Percentiles rank a stretch among this genome's conserved stretches.
phyloP scores from a whole-genome alignment of 2,329 filamentous ascomycete genomes.

The Cladosporium cucumerinum region DNA sequence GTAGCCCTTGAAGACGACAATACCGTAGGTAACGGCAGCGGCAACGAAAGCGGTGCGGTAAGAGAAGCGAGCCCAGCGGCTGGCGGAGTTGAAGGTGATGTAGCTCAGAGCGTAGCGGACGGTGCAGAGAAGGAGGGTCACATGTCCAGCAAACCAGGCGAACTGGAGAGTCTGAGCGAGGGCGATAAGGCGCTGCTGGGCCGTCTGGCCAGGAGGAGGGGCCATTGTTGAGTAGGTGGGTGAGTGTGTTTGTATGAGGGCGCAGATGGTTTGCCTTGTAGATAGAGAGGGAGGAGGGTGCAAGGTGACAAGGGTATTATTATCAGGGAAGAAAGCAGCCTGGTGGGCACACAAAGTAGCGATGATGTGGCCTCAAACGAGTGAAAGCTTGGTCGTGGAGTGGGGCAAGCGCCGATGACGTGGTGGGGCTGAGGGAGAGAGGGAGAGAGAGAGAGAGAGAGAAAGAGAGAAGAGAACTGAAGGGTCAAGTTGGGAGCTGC shows the following conservation, averaged over 20 bases:
- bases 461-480: neutral
- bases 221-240: conserved; percentile 10
- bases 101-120: conserved; percentile 81
- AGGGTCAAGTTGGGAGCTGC: neutral
- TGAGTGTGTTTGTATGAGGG: neutral
- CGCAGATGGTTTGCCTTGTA: neutral
- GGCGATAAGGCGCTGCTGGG: conserved; percentile 26
- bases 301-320: conserved; percentile 5
- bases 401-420: neutral
- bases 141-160: conserved; percentile 68
- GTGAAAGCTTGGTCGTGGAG: neutral
- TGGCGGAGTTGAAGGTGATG: conserved; percentile 83
- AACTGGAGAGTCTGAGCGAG: conserved; percentile 91
- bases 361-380: neutral
- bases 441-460: neutral
- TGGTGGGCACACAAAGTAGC: neutral
- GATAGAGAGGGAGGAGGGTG: neutral
- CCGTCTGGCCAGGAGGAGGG: conserved; percentile 19
- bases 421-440: neutral
- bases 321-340: neutral
- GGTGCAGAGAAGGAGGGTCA: conserved; percentile 79
- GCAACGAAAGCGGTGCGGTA: conserved; percentile 90
- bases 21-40: conserved; percentile 89
- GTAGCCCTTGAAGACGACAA: conserved; percentile 97
- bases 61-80: conserved; percentile 70